Evolutionary conservation across 2,329 filamentous ascomycete species (phyloP).

Genomic region (Calonectria ilicicola): DNA sequence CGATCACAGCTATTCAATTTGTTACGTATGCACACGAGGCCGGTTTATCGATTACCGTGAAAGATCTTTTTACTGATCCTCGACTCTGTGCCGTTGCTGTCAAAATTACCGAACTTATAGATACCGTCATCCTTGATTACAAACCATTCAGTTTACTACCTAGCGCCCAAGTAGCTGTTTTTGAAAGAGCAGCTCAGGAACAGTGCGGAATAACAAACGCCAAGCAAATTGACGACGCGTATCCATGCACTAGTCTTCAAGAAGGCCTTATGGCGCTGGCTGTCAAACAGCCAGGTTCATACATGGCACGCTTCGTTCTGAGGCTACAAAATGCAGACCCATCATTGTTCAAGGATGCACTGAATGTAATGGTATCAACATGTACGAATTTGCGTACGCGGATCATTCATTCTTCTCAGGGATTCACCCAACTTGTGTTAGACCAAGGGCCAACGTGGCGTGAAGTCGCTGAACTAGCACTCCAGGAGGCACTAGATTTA

Average conservation of each 20-base stretch:
- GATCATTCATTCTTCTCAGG: background rate
- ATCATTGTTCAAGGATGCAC: background rate
- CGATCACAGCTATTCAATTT: background rate
- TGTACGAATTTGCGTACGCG: constrained; percentile 6
- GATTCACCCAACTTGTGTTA: background rate
- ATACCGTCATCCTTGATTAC: background rate
- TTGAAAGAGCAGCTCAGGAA: background rate
- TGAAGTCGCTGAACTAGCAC: background rate
- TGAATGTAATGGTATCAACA: background rate
- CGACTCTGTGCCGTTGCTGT: background rate
- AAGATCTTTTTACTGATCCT: background rate
- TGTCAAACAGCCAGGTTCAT: constrained; percentile 14
- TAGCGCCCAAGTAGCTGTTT: background rate
- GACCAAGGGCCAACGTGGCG: background rate
- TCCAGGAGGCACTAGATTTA: background rate
- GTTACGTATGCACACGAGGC: background rate
- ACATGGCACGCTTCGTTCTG: constrained; percentile 13
- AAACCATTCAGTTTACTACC: background rate
- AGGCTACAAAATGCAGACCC: background rate
- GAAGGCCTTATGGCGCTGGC: constrained; percentile 10
- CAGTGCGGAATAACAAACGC: background rate
- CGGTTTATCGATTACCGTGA: background rate
- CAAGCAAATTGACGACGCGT: background rate
- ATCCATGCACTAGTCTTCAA: background rate
- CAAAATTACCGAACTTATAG: background rate